Base-by-base conservation (phyloP, 352 stramenopile species). In the Phytopythium litorale region DNA sequence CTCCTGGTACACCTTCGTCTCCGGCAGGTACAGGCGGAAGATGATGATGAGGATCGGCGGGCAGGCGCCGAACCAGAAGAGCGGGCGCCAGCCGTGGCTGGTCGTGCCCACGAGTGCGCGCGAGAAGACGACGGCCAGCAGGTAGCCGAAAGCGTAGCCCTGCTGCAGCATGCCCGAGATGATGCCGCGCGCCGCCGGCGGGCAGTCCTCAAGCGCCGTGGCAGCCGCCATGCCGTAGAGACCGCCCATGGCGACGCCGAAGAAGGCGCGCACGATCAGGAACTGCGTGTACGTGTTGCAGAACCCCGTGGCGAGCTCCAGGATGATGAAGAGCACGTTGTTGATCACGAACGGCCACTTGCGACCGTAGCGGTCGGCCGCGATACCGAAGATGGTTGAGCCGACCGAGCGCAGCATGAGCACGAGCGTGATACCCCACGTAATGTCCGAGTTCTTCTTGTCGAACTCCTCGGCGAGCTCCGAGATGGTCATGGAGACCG, bases 391-490 rank as follows among this genome's bases (percentile, higher is more conserved):
- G 7, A 73, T 73, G 40, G 73, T 70, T 3, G 67, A 62, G 3
- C 75, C 71, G 11, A 83, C 67, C 19, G 74, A 78, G 1, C 74
- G 74, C 46, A 79, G 55, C 74, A 82, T 82, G 65, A 82, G 74
- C 53, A 75, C 73, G 28, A 83, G 63, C n/a, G 75, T 79, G 49
- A 83, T 83, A 13, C 75, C 75, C 75, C 75, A 83, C 45, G 75
- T 83, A 49, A 83, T 76, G 63, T 83, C 71, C 16, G n/a, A n/a
- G n/a, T n/a, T n/a, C n/a, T n/a, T 64, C 60, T 74, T 73, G 54
- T 32, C 70, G 55, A 80, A 83, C 45, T 76, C 65, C 62, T 80
- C 62, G 16, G 72, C 69, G n/a, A 83, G 63, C 2, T 83, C 70
- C 16, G 71, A 63, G 50, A 83, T 67, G 4, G 75, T 83, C 59